These are phyloP conservation scores for Coffea eugenioides DNA, from an alignment of 257 asterid genomes.

Conservation along the genomic window DNA sequence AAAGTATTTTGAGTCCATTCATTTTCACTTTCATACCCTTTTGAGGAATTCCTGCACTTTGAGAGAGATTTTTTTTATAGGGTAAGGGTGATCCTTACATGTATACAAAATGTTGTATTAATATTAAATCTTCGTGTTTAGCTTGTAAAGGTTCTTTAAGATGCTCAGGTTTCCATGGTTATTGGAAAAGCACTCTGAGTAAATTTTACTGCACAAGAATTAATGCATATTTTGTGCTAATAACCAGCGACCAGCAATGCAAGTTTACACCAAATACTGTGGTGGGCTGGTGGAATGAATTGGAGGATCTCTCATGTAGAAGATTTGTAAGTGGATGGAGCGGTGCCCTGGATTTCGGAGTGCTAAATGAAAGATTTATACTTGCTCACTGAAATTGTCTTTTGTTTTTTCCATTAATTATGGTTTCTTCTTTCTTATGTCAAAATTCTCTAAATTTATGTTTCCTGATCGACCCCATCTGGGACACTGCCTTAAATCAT, in stretches of 20 bases:
- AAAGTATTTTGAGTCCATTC: conserved; percentile 6
- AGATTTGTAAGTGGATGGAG: not conserved
- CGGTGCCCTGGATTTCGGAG: not conserved
- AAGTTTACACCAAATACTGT: not conserved
- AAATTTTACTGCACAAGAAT: not conserved
- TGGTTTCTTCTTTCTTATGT: too few species aligned
- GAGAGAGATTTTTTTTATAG: not conserved
- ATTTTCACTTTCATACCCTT: not conserved
- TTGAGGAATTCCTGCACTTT: not conserved
- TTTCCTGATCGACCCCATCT: not conserved
- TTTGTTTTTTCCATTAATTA: too few species aligned
- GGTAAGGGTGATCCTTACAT: not conserved
- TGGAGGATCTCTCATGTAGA: not conserved
- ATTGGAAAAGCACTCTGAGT: not conserved
- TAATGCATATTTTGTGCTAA: not conserved
- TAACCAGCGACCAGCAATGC: not conserved
- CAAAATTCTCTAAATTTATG: not conserved
- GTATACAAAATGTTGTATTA: not conserved
- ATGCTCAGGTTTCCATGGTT: not conserved
- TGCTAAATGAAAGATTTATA: not conserved
- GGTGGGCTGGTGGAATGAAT: not conserved
- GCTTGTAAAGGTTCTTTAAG: not conserved
- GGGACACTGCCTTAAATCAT: not conserved
- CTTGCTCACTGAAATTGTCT: not conserved
- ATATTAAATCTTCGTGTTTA: not conserved